Percentiles rank a stretch among this genome's conserved stretches.
These are phyloP conservation scores for Phyllostachys edulis DNA, from an alignment of 176 grass and related monocot species.

Conservation along the genomic window DNA sequence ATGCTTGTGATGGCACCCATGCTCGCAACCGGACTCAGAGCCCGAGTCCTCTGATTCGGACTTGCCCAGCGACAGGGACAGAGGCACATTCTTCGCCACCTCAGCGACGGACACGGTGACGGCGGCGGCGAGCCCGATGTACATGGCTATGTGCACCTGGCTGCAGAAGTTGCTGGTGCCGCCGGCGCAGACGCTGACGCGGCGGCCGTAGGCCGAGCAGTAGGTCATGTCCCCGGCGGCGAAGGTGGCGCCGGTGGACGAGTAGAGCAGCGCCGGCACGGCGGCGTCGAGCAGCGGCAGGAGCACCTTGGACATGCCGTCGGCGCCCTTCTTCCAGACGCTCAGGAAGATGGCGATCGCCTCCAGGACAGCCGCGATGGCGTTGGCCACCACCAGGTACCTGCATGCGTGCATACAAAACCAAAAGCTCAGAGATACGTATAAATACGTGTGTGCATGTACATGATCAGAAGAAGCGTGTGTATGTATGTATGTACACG, in stretches of 20 bases:
- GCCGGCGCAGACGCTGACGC: slow-evolving; percentile 29
- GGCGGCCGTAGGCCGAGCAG: slow-evolving; percentile 34
- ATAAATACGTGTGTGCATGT: background rate
- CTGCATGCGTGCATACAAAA: background rate
- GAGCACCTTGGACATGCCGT: background rate
- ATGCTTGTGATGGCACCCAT: slow-evolving; percentile 47
- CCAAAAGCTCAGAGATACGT: background rate
- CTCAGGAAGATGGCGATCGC: slow-evolving; percentile 40
- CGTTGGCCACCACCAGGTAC: slow-evolving; percentile 36
- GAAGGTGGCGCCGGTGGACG: slow-evolving; percentile 36
- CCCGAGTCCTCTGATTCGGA: background rate
- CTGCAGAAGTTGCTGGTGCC: slow-evolving; percentile 37
- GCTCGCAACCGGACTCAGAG: slow-evolving; percentile 12
- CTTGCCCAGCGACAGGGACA: background rate
- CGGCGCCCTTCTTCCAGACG: slow-evolving; percentile 40
- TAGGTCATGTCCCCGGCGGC: slow-evolving; percentile 15
- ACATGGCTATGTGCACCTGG: slow-evolving; percentile 37
- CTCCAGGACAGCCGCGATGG: slow-evolving; percentile 30
- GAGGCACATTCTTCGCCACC: background rate
- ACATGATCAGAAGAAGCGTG: background rate
- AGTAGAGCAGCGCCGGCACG: slow-evolving; percentile 44
- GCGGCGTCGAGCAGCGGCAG: slow-evolving; percentile 29
- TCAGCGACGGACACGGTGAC: slow-evolving; percentile 1
- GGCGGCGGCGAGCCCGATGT: slow-evolving; percentile 29
- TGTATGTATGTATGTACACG: background rate